Conservation (phyloP, 2,329 filamentous ascomycete genomes). For the Stemphylium beticola region DNA sequence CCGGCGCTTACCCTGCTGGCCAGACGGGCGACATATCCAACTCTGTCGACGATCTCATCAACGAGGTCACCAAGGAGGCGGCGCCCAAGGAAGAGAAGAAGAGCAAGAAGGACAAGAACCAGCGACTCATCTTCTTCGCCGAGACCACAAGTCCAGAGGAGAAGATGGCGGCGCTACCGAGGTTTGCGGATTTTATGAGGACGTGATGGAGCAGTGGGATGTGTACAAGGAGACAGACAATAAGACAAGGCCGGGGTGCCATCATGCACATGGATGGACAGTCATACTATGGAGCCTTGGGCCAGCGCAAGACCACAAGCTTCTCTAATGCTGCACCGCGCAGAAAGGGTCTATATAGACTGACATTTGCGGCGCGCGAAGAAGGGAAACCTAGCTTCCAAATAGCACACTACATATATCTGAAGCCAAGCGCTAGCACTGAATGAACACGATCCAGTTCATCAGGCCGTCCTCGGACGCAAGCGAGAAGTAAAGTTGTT, state of each 20-base stretch:
- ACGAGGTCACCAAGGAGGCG: constrained; percentile 55
- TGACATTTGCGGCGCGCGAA: background rate
- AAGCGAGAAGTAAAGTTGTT: background rate
- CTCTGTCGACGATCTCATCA: constrained; percentile 60
- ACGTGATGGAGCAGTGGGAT: constrained; percentile 17
- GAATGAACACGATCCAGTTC: too few species aligned
- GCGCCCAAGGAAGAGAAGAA: constrained; percentile 54
- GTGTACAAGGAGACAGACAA: background rate
- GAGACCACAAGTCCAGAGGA: constrained; percentile 84
- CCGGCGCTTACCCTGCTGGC: constrained; percentile 22
- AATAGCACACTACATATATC: background rate
- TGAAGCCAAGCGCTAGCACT: background rate
- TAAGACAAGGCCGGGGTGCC: background rate
- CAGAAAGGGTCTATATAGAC: background rate
- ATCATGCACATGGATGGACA: background rate
- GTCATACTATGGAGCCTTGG: too few species aligned
- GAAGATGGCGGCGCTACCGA: constrained; percentile 79
- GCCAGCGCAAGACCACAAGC: constrained; percentile 1
- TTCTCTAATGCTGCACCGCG: background rate
- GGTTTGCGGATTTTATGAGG: constrained; percentile 63
- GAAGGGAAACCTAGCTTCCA: background rate
- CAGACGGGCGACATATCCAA: constrained; percentile 39
- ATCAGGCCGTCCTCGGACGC: too few species aligned
- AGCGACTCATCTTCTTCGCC: constrained; percentile 80
- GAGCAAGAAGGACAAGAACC: constrained; percentile 67